phyloP scores from a whole-genome alignment of 106 monocot species.

The Platanthera zijinensis region DNA sequence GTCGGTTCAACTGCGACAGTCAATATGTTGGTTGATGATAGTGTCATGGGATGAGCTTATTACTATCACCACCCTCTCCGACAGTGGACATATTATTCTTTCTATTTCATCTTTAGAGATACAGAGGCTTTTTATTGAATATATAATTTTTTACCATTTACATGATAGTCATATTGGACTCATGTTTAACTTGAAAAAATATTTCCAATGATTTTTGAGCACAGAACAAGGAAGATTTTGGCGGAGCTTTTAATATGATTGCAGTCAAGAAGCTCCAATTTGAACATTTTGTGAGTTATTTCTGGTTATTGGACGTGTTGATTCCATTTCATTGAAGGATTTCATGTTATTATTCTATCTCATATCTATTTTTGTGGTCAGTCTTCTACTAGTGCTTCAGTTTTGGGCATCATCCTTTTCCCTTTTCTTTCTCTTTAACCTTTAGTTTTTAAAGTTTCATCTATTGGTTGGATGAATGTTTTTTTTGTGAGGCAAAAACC shows the following conservation, averaged over 20 bases:
- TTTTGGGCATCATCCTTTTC: not conserved
- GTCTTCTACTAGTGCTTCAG: not conserved
- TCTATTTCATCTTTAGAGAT: not conserved
- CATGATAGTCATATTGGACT: not conserved
- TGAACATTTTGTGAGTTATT: slow-evolving; percentile 56
- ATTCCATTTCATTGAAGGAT: not conserved
- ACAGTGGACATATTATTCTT: not conserved
- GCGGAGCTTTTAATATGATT: slow-evolving; percentile 45
- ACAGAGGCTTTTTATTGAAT: not conserved
- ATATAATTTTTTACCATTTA: not conserved
- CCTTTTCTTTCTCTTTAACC: not conserved
- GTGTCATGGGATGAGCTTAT: slow-evolving; percentile 1
- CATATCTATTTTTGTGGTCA: no score
- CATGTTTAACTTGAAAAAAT: not conserved
- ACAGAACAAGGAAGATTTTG: slow-evolving; percentile 78
- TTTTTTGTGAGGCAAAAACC: not conserved
- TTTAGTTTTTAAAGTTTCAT: not conserved
- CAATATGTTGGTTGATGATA: not conserved
- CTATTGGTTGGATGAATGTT: not conserved
- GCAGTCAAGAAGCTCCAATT: slow-evolving; percentile 44
- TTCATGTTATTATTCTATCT: no score
- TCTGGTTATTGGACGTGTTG: not conserved
- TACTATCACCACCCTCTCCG: not conserved
- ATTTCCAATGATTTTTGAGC: slow-evolving; percentile 8
- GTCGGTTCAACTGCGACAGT: not conserved